Conservation (phyloP, 1,284 basidiomycete species). For the Ustilago trichophora region DNA sequence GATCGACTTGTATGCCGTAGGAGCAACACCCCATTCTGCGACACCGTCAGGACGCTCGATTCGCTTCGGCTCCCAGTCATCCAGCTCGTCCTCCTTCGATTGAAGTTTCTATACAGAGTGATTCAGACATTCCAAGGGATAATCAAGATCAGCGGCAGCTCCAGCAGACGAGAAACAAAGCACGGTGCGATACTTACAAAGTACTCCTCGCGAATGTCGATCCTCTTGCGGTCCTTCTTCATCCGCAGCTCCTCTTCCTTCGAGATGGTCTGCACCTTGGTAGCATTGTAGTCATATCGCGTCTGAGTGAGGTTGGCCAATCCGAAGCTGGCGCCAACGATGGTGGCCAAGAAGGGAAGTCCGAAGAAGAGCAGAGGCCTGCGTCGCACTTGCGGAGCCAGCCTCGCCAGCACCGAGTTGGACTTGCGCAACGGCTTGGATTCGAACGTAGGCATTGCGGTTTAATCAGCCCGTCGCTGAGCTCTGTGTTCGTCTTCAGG, state of each 20-base stretch:
- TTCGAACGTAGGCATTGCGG: conserved; percentile 45
- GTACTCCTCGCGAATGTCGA: conserved; percentile 95
- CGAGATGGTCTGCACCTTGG: conserved; percentile 78
- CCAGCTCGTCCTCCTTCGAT: conserved; percentile 75
- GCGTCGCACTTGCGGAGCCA: conserved; percentile 60
- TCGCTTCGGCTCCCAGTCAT: conserved; percentile 87
- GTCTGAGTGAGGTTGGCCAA: conserved; percentile 86
- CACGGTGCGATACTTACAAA: too few relatives aligned
- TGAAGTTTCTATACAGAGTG: conserved; percentile 23
- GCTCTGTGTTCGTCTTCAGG: too few relatives aligned
- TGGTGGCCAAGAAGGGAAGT: conserved; percentile 83
- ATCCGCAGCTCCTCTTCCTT: conserved; percentile 86
- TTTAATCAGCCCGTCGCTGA: too few relatives aligned
- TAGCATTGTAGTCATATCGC: conserved; percentile 85
- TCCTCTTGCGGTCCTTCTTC: conserved; percentile 80
- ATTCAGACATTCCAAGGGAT: too few relatives aligned
- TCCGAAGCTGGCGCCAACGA: conserved; percentile 87
- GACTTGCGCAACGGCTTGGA: conserved; percentile 43
- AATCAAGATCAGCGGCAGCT: too few relatives aligned
- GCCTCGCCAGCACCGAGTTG: conserved; percentile 19
- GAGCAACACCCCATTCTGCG: conserved; percentile 88
- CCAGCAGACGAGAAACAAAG: too few relatives aligned
- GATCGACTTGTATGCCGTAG: conserved; percentile 22
- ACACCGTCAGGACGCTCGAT: conserved; percentile 82
- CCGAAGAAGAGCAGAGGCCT: conserved; percentile 75